Percentiles rank a stretch among this genome's conserved stretches.
Evolutionary conservation across 345 rosid genomes (phyloP).

Genomic region (Mangifera indica): DNA sequence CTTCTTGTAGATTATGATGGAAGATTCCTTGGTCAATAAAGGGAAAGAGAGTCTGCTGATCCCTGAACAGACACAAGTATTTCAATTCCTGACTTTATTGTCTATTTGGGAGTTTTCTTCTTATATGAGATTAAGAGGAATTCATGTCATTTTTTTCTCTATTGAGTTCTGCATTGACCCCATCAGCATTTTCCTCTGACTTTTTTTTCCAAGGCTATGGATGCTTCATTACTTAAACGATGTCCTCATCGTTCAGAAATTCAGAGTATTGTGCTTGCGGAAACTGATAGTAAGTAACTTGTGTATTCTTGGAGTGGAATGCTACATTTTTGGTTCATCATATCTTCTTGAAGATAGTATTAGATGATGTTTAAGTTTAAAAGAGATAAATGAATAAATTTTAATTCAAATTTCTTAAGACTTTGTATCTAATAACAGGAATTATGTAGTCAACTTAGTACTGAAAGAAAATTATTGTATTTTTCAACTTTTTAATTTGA

Average conservation of each 20-base stretch:
- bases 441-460: no score
- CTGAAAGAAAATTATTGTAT: no score
- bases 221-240: slow-evolving; percentile 42
- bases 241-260: slow-evolving; percentile 72
- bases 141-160: background rate
- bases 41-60: slow-evolving; percentile 70
- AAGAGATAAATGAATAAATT: background rate
- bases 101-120: background rate
- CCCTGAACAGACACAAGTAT: slow-evolving; percentile 47
- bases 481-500: no score
- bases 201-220: slow-evolving; percentile 34
- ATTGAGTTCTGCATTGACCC: background rate
- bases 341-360: background rate
- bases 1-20: slow-evolving; percentile 40
- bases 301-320: background rate
- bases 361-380: background rate
- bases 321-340: background rate
- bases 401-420: no score
- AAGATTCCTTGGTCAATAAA: slow-evolving; percentile 39
- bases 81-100: background rate
- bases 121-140: background rate
- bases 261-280: slow-evolving; percentile 52
- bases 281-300: slow-evolving; percentile 46
- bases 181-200: no score
- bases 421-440: no score